Evolutionary conservation across 352 stramenopile genomes (phyloP), one percentile per base, ranked within the genome.

Genomic region (Pythium apleroticum): DNA sequence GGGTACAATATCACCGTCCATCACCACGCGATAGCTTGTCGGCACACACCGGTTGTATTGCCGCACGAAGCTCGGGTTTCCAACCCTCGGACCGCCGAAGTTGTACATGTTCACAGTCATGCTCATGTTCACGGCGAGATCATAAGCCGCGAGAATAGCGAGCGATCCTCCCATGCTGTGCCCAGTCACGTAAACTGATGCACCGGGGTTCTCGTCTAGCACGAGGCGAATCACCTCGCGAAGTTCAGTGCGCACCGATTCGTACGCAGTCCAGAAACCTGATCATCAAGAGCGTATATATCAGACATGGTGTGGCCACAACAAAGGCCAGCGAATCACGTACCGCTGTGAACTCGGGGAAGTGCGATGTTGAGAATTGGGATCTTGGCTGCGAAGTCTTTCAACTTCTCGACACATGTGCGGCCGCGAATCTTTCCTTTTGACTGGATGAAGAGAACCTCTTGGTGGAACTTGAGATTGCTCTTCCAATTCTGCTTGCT

Each of bases 121-220:
- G 66, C 69, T 91, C 64, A 93, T 91, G 68, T 92, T 91, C 53
- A 91, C 81, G 3, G 85, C 84, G 19, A 94, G 72, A 61, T 96
- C 88, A 63, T 95, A 95, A 4, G 86, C 88, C 28, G 84, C 88
- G 19, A 98, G 71, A 15, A 96, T 87, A 0, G 95, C 91, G 25
- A 98, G 73, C 5, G 90, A 89, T 12, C 90, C 95, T 22, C 95
- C 95, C 67, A 98, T 88, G 52, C 84, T 96, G 72, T 98, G 94
- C 0, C 95, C 95, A 12, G 91, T 97, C 12, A 98, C 70, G 66
- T 96, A 98, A 10, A 98, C 78, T 7, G 75, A 86, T n/a, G 91
- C 75, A n/a, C 86, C 83, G 3, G 86, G 84, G 27, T 95, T 85
- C 68, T 95, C 86, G 49, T 95, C 82, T 27, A 95, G 55, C 15